Conservation (phyloP, 2,329 filamentous ascomycete genomes). For the Colletotrichum musae region DNA sequence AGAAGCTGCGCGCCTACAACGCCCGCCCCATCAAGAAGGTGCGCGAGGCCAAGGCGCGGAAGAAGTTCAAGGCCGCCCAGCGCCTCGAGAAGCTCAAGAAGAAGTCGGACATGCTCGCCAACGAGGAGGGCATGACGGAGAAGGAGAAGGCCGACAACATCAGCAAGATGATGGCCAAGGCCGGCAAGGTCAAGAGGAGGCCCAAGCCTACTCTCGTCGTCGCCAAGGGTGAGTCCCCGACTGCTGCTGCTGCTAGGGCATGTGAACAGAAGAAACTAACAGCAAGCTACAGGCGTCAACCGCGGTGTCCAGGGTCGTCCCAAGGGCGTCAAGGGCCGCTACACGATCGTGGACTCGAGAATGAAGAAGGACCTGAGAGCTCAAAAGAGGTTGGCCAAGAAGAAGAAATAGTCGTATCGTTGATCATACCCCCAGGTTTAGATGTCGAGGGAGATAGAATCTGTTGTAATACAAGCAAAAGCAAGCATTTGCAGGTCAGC, state of each 20-base stretch:
- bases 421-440: slow-evolving; percentile 30
- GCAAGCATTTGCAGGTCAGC: slow-evolving; percentile 12
- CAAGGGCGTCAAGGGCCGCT: slow-evolving; percentile 92
- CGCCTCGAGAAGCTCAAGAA: slow-evolving; percentile 94
- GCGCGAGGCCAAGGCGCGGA: slow-evolving; percentile 93
- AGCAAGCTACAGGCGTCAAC: slow-evolving; percentile 64
- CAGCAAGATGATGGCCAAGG: slow-evolving; percentile 83
- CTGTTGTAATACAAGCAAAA: slow-evolving; percentile 28
- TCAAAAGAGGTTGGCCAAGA: slow-evolving; percentile 83
- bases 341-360: slow-evolving; percentile 95
- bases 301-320: slow-evolving; percentile 89
- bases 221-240: slow-evolving; percentile 73
- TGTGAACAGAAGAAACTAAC: slow-evolving; percentile 24
- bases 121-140: slow-evolving; percentile 94
- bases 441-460: slow-evolving; percentile 26
- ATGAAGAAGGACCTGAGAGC: slow-evolving; percentile 97
- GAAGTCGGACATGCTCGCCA: slow-evolving; percentile 91
- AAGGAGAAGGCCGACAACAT: slow-evolving; percentile 95
- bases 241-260: neutral
- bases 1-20: slow-evolving; percentile 93
- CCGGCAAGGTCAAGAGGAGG: slow-evolving; percentile 88
- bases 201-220: slow-evolving; percentile 90
- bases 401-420: slow-evolving; percentile 66
- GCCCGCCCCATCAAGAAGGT: slow-evolving; percentile 99
- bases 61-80: slow-evolving; percentile 96